Percentiles rank a stretch among this genome's conserved stretches.
These are phyloP conservation scores for Metschnikowia reukaufii DNA, from an alignment of 805 yeast genomes.

Conservation along the genomic window DNA sequence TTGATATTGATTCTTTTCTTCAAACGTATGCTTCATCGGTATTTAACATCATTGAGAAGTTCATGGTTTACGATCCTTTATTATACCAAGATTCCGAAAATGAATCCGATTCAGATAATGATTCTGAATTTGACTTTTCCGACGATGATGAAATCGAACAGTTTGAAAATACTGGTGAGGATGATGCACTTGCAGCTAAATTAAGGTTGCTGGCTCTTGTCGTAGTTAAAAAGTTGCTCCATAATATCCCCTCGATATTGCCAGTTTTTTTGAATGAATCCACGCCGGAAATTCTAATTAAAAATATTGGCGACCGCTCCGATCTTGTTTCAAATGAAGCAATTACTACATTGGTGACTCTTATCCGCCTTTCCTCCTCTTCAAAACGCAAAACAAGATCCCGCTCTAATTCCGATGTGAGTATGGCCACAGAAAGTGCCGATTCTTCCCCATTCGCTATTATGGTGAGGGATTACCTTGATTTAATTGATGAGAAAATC, in stretches of 20 bases:
- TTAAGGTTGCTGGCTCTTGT: constrained; percentile 54
- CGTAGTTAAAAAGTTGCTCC: constrained; percentile 40
- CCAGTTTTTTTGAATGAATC: constrained; percentile 30
- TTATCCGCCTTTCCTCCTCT: constrained; percentile 33
- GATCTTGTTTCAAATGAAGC: constrained; percentile 53
- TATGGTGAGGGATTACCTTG: constrained; percentile 7
- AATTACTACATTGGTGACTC: constrained; percentile 42
- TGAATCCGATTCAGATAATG: constrained; percentile 30
- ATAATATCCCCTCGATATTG: constrained; percentile 36
- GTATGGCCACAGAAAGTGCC: constrained; percentile 31
- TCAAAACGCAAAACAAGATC: neutral
- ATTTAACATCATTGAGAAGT: constrained; percentile 22
- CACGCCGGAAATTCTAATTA: constrained; percentile 32
- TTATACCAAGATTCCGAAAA: constrained; percentile 27
- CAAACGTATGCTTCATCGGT: constrained; percentile 14
- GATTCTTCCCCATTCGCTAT: neutral
- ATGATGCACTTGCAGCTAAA: constrained; percentile 56
- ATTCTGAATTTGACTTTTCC: constrained; percentile 23
- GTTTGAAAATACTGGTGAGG: constrained; percentile 38
- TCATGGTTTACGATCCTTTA: constrained; percentile 35
- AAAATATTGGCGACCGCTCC: constrained; percentile 42
- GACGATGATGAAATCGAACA: constrained; percentile 45
- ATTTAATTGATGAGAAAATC: constrained; percentile 27
- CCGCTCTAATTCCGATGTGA: constrained; percentile 36
- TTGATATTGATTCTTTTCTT: constrained; percentile 10